A percentile compares a stretch with the other conserved stretches of the same genome.
phyloP scores from a whole-genome alignment of 179 eudicot species.

The Drosera spatulata region DNA sequence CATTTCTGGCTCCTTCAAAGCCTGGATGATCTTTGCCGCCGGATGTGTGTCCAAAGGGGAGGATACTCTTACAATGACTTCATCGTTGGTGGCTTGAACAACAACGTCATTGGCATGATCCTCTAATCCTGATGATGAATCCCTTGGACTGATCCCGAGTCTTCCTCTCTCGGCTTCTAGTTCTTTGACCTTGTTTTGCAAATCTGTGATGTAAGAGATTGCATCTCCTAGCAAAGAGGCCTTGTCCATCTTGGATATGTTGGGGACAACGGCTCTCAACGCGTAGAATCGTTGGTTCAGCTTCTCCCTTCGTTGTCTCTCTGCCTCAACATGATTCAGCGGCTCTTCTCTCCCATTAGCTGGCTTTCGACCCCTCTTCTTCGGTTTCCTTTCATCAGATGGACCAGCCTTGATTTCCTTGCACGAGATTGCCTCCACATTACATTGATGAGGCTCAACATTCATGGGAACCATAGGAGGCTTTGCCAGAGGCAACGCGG shows the following conservation, averaged over 20 bases:
- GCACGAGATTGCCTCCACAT: constrained; percentile 32
- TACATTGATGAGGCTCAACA: constrained; percentile 55
- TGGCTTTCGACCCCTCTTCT: constrained; percentile 82
- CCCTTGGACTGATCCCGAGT: constrained; percentile 23
- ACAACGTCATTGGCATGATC: constrained; percentile 26
- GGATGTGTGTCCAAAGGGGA: constrained; percentile 64
- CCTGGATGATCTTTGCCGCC: constrained; percentile 34
- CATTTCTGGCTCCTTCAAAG: constrained; percentile 41
- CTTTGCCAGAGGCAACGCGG: constrained; percentile 47
- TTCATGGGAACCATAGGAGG: constrained; percentile 20
- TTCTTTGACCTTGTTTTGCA: constrained; percentile 73
- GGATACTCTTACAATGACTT: constrained; percentile 44
- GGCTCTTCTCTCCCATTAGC: no score
- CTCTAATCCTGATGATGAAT: constrained; percentile 19
- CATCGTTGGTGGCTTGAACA: constrained; percentile 29
- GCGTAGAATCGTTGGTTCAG: constrained; percentile 90
- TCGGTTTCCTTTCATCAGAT: constrained; percentile 45
- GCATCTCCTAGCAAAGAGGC: constrained; percentile 93
- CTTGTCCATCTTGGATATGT: no score
- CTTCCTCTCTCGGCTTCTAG: constrained; percentile 54
- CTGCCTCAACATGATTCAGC: constrained; percentile 94
- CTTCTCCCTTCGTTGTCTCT: constrained; percentile 82
- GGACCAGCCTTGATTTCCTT: constrained; percentile 29
- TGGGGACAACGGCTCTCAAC: constrained; percentile 79
- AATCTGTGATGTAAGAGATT: constrained; percentile 67